phyloP scores from a whole-genome alignment of 2,329 filamentous ascomycete species.

The Gliomastix tumulicola region DNA sequence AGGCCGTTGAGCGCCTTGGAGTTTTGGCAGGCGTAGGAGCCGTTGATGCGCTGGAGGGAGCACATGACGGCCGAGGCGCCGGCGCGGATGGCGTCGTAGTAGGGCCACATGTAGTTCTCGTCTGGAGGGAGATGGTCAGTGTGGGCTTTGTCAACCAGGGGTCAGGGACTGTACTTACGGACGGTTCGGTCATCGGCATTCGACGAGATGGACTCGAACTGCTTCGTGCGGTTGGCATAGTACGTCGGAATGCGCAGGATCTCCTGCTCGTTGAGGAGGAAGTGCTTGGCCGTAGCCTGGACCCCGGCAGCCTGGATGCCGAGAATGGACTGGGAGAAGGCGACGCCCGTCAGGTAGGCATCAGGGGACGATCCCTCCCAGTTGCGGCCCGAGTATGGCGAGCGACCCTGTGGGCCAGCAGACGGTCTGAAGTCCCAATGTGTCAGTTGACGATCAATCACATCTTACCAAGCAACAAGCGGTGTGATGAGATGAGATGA shows the following conservation, averaged over 20 bases:
- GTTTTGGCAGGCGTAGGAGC: slow-evolving; percentile 42
- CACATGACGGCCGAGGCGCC: slow-evolving; percentile 32
- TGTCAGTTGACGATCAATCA: background rate
- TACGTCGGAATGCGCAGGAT: slow-evolving; percentile 21
- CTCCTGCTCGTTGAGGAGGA: slow-evolving; percentile 65
- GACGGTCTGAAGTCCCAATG: slow-evolving; percentile 29
- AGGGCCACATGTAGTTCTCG: slow-evolving; percentile 24
- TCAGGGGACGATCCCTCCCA: slow-evolving; percentile 82
- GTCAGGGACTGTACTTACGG: too few relatives aligned
- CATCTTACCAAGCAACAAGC: slow-evolving; percentile 16
- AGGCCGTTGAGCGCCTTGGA: slow-evolving; percentile 38
- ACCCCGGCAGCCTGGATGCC: slow-evolving; percentile 47
- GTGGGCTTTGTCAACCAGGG: too few relatives aligned
- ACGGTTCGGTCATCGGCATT: slow-evolving; percentile 54
- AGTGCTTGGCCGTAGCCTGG: slow-evolving; percentile 51
- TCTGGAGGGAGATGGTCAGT: too few relatives aligned
- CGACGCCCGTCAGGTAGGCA: slow-evolving; percentile 63
- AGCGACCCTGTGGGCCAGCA: slow-evolving; percentile 63
- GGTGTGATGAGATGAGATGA: slow-evolving; percentile 44
- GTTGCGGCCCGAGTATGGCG: slow-evolving; percentile 60
- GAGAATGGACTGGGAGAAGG: slow-evolving; percentile 53
- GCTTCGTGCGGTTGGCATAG: slow-evolving; percentile 12
- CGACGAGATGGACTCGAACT: slow-evolving; percentile 17
- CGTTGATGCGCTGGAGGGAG: slow-evolving; percentile 36
- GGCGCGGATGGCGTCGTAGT: slow-evolving; percentile 22